Percentiles rank a stretch among this genome's conserved stretches.
Evolutionary conservation across 768 basidiomycete species (phyloP).

Genomic region (Neoboletus brunneissimus): DNA sequence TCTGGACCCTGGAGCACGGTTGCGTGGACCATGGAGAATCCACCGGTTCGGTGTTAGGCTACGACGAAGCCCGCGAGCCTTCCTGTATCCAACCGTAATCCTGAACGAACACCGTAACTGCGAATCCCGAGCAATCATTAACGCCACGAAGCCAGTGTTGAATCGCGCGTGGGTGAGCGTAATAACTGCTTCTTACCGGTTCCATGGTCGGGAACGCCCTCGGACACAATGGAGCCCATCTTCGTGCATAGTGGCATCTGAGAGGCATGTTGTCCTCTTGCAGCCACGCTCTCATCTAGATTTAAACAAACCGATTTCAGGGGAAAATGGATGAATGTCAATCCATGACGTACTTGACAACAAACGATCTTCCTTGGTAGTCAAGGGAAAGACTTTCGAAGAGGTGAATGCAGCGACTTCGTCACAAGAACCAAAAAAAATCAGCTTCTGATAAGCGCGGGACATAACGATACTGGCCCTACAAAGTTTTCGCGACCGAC

Average conservation of each 20-base stretch:
- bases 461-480: neutral
- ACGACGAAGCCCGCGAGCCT: neutral
- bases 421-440: neutral
- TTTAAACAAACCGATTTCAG: neutral
- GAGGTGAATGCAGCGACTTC: neutral
- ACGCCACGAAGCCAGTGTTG: neutral
- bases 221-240: neutral
- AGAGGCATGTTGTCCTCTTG: neutral
- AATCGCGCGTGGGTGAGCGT: neutral
- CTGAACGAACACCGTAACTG: neutral
- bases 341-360: neutral
- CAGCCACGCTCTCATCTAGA: neutral
- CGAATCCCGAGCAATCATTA: neutral
- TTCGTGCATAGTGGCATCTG: neutral
- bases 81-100: neutral
- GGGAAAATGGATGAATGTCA: neutral
- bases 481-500: conserved; percentile 6
- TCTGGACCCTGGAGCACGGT: neutral
- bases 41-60: neutral
- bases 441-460: neutral
- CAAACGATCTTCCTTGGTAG: neutral
- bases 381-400: neutral
- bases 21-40: neutral
- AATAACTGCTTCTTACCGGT: neutral
- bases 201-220: neutral